Percentiles rank a stretch among this genome's conserved stretches.
Evolutionary conservation across 1,139 yeast species (phyloP).

Genomic region (Zygotorulaspora mrakii): DNA sequence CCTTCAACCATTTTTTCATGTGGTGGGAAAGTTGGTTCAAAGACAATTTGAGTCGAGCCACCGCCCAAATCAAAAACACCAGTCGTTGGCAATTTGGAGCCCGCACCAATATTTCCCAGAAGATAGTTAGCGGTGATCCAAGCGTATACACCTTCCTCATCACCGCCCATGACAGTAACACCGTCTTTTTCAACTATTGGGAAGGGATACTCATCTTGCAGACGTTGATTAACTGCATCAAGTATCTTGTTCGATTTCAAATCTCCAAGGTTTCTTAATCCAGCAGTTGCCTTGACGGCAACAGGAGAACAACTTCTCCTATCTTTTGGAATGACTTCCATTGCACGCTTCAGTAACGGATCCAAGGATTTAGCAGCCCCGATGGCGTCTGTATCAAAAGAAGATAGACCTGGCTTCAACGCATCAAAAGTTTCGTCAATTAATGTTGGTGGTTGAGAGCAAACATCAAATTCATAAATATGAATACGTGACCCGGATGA

Average conservation of each 20-base stretch:
- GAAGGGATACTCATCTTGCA: slow-evolving; percentile 80
- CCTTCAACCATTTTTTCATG: slow-evolving; percentile 71
- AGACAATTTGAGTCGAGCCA: slow-evolving; percentile 96
- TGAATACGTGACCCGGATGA: slow-evolving; percentile 96
- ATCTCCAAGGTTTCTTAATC: slow-evolving; percentile 80
- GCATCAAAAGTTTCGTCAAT: slow-evolving; percentile 77
- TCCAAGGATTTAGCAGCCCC: slow-evolving; percentile 90
- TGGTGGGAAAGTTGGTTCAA: slow-evolving; percentile 72
- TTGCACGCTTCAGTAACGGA: slow-evolving; percentile 69
- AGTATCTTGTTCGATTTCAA: slow-evolving; percentile 67
- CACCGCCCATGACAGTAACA: slow-evolving; percentile 89
- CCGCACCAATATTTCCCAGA: slow-evolving; percentile 83
- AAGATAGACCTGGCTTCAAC: slow-evolving; percentile 89
- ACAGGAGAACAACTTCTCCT: slow-evolving; percentile 81
- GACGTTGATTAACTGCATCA: slow-evolving; percentile 67
- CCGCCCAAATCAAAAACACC: slow-evolving; percentile 98
- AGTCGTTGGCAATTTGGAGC: slow-evolving; percentile 73
- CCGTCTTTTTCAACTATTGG: slow-evolving; percentile 85
- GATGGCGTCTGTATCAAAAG: slow-evolving; percentile 70
- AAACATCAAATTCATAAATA: slow-evolving; percentile 84
- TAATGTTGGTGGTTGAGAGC: slow-evolving; percentile 75
- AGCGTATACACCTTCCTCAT: slow-evolving; percentile 97
- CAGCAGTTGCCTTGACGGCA: slow-evolving; percentile 98
- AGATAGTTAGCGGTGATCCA: slow-evolving; percentile 96
- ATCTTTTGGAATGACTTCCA: slow-evolving; percentile 68